Conservation (phyloP, 441 rosid species). For the Populus hybrid region DNA sequence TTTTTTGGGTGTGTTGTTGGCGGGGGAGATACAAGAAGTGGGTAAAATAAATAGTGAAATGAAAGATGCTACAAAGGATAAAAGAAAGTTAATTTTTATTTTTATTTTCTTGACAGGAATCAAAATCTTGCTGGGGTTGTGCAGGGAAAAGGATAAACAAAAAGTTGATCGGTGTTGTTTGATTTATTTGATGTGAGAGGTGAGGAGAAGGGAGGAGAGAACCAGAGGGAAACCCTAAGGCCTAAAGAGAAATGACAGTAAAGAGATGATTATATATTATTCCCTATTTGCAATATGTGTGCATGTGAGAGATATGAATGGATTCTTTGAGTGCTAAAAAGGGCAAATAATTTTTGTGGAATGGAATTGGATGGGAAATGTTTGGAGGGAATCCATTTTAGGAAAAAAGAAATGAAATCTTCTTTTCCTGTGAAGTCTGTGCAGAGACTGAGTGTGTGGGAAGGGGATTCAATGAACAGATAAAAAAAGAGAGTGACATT, state of each 20-base stretch:
- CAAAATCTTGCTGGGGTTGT: slow-evolving; percentile 27
- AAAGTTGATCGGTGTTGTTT: slow-evolving; percentile 3
- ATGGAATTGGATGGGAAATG: not conserved
- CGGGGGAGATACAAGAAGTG: not conserved
- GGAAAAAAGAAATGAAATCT: not conserved
- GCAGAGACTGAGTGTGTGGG: not conserved
- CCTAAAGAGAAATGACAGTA: not conserved
- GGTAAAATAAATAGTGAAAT: slow-evolving; percentile 16
- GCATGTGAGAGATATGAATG: not conserved
- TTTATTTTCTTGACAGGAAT: slow-evolving; percentile 27
- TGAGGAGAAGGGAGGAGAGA: not conserved
- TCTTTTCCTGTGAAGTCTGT: not conserved
- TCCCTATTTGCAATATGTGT: not conserved
- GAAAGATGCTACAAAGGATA: slow-evolving; percentile 30
- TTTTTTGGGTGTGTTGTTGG: not conserved
- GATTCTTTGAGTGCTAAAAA: not conserved
- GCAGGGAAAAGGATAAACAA: slow-evolving; percentile 16
- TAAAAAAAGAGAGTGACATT: not conserved
- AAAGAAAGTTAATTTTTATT: slow-evolving; percentile 13
- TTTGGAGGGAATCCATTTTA: no score
- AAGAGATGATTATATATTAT: not conserved
- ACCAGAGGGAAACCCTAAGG: not conserved
- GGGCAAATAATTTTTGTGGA: not conserved
- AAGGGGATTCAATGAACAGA: not conserved
- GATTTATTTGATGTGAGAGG: slow-evolving; percentile 3